These are phyloP conservation scores for Cyberlindnera sargentensis DNA, from an alignment of 805 yeast genomes.

Conservation along the genomic window DNA sequence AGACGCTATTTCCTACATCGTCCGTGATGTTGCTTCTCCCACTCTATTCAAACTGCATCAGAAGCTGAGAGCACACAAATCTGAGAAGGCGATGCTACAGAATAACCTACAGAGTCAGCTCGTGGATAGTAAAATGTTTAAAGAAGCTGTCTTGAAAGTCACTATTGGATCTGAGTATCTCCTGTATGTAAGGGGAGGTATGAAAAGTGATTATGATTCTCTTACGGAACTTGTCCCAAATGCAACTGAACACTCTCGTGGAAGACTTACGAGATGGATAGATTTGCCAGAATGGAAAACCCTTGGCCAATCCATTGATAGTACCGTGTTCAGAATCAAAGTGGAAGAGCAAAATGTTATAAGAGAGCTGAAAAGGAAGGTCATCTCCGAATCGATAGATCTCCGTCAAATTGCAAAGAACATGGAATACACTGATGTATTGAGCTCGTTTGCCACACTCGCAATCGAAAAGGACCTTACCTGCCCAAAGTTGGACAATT, in stretches of 20 bases:
- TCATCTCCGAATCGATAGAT: slow-evolving; percentile 36
- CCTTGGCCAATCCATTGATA: slow-evolving; percentile 43
- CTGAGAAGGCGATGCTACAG: slow-evolving; percentile 4
- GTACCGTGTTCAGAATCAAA: slow-evolving; percentile 39
- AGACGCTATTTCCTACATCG: slow-evolving; percentile 3
- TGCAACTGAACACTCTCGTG: slow-evolving; percentile 30
- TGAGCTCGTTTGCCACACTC: slow-evolving; percentile 63
- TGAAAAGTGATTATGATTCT: slow-evolving; percentile 9
- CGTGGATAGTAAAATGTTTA: slow-evolving; percentile 19
- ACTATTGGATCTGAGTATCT: slow-evolving; percentile 40
- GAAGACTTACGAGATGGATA: slow-evolving; percentile 39
- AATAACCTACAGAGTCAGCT: slow-evolving; percentile 11
- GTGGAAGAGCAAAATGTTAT: slow-evolving; percentile 50
- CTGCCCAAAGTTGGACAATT: slow-evolving; percentile 54
- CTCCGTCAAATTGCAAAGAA: slow-evolving; percentile 44
- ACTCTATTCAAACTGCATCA: slow-evolving; percentile 4
- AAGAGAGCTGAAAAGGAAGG: slow-evolving; percentile 37
- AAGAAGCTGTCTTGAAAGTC: slow-evolving; percentile 30
- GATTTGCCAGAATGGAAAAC: slow-evolving; percentile 42
- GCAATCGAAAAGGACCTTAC: slow-evolving; percentile 63
- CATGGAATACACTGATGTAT: slow-evolving; percentile 64
- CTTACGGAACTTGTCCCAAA: slow-evolving; percentile 8
- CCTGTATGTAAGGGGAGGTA: slow-evolving; percentile 33
- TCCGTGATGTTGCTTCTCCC: slow-evolving; percentile 7
- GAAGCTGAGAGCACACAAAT: slow-evolving; percentile 1